phyloP scores from a whole-genome alignment of 2,329 filamentous ascomycete species.

The Thielaviopsis populi region DNA sequence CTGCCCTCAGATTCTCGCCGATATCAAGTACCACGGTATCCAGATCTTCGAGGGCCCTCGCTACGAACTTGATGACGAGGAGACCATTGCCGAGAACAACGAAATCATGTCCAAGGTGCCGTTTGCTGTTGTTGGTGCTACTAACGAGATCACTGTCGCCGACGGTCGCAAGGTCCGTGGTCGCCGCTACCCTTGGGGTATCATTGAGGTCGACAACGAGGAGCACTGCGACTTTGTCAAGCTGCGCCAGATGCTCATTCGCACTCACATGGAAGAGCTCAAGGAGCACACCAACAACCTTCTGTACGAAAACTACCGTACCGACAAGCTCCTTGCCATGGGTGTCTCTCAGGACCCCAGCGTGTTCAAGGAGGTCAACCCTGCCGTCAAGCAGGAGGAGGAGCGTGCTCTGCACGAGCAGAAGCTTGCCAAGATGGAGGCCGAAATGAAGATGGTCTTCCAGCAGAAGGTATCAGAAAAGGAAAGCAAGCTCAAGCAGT shows the following conservation, averaged over 20 bases:
- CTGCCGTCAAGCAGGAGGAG: slow-evolving; percentile 98
- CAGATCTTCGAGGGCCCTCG: slow-evolving; percentile 98
- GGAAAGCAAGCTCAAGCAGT: slow-evolving; percentile 98
- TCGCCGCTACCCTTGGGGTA: slow-evolving; percentile 93
- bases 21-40: slow-evolving; percentile 93
- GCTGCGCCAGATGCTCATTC: slow-evolving; percentile 98
- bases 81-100: slow-evolving; percentile 99
- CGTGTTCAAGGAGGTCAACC: slow-evolving; percentile 99
- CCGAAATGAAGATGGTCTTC: slow-evolving; percentile 99
- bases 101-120: slow-evolving; percentile 99
- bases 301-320: slow-evolving; percentile 99
- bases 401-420: slow-evolving; percentile 96
- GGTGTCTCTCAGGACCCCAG: slow-evolving; percentile 96
- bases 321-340: slow-evolving; percentile 97
- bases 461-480: slow-evolving; percentile 99
- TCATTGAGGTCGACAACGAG: slow-evolving; percentile 98
- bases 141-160: slow-evolving; percentile 77
- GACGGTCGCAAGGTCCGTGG: slow-evolving; percentile 94
- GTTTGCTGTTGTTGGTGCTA: slow-evolving; percentile 94
- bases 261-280: slow-evolving; percentile 99
- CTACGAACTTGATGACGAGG: slow-evolving; percentile 97
- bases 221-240: slow-evolving; percentile 99
- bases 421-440: slow-evolving; percentile 99
- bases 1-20: slow-evolving; percentile 63
- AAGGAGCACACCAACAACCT: slow-evolving; percentile 99